Evolutionary conservation across 2,329 filamentous ascomycete species (phyloP), one percentile per base, ranked within the genome.

Genomic region (Colletotrichum phormii): DNA sequence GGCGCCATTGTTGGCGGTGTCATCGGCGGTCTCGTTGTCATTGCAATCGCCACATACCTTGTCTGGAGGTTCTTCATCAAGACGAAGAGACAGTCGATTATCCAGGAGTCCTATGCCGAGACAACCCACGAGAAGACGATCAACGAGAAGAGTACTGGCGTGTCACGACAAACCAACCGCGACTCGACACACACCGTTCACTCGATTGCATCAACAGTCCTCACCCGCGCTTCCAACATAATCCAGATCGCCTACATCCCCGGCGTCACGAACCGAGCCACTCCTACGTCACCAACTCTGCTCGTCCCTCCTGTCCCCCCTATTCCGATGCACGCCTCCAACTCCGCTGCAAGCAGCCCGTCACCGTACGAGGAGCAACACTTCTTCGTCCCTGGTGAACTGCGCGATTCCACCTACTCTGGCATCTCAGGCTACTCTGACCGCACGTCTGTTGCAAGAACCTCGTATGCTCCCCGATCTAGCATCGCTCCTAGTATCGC

Each of bases 191-290:
- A 97, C 80, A 94, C 94, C n/a, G 92, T 96, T 67, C 90, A 93
- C 78, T 98, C 96, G 13, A 95, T 99, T 80, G 97, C 97, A 18
- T 98, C 95, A 11, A 98, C 96, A 31, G 95, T 98, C 72, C 89
- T 98, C 73, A 98, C 97, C 22, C 92, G 97, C 74, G 97, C 97
- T 61, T 98, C 97, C 79, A 99, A 99, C 86, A 96, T 99, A 81
- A 99, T 99, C 78, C 97, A 98, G 84, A 99, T 99, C 83, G 97
- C 97, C 68, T 99, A 98, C 82, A 98, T 99, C 76, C 97, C 97
- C 15, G 97, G 97, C 73, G 95, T 98, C 78, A 98, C 95, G 73
- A 98, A 98, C 84, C 91, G 96, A 76, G 95, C 95, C 13, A 92
- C 92, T 8, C 93, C 94, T 5, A 92, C 93, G n/a, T 96, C 95